phyloP scores from a whole-genome alignment of 257 asterid species.

The Nemophila menziesii region DNA sequence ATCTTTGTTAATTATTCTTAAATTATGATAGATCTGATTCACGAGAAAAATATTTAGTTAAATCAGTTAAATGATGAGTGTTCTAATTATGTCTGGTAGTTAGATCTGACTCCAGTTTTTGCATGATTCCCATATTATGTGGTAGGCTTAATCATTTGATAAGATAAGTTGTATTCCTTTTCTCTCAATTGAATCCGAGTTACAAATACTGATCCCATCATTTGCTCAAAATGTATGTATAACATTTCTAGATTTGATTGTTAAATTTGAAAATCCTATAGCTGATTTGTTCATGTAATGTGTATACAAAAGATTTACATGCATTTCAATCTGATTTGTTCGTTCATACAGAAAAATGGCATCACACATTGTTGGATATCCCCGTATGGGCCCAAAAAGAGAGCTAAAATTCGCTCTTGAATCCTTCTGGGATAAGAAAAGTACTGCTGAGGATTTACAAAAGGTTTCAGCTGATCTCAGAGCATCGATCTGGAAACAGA shows the following conservation, averaged over 20 bases:
- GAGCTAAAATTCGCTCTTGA: constrained; percentile 49
- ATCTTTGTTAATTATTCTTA: not conserved
- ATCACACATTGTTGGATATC: constrained; percentile 54
- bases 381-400: constrained; percentile 55
- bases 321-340: not conserved
- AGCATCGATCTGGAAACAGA: constrained; percentile 52
- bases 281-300: not conserved
- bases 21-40: constrained; percentile 21
- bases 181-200: no score
- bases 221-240: not conserved
- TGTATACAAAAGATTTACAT: not conserved
- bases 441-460: constrained; percentile 41
- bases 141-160: no score
- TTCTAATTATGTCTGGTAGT: no score
- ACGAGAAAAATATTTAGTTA: no score
- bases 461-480: constrained; percentile 40
- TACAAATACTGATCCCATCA: no score
- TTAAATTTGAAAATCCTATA: not conserved
- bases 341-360: constrained; percentile 31
- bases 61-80: not conserved
- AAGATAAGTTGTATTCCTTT: no score
- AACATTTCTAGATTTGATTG: not conserved
- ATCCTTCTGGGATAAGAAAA: constrained; percentile 51
- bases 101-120: no score
- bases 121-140: no score